phyloP scores from a whole-genome alignment of 75 land plant species.

The Picea glauca region DNA sequence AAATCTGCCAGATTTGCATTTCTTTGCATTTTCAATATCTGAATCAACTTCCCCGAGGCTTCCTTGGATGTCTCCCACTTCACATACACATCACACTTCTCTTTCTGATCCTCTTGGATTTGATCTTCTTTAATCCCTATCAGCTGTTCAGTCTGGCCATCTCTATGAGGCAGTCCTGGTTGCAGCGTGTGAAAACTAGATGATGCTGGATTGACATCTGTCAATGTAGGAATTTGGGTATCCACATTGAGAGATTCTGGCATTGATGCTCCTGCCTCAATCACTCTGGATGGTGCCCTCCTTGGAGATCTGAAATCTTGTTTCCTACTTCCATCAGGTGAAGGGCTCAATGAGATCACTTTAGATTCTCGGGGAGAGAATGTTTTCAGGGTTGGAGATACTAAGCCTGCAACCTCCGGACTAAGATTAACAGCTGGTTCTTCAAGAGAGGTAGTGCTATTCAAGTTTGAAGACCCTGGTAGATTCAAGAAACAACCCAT shows the following conservation, averaged over 20 bases:
- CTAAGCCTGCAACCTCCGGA: slow-evolving; percentile 14
- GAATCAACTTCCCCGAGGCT: slow-evolving; percentile 54
- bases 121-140: slow-evolving; percentile 5
- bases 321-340: not conserved
- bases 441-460: not conserved
- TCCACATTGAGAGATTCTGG: not conserved
- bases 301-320: not conserved
- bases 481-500: too few relatives aligned
- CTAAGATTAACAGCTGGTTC: not conserved
- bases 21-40: slow-evolving; percentile 33
- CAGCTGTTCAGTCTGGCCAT: slow-evolving; percentile 7
- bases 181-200: not conserved
- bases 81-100: slow-evolving; percentile 55
- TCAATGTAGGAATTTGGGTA: not conserved
- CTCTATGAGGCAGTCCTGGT: slow-evolving; percentile 11
- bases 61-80: slow-evolving; percentile 85
- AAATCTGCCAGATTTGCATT: slow-evolving; percentile 56
- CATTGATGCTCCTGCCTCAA: not conserved
- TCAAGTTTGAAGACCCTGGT: not conserved
- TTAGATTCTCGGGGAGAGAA: not conserved
- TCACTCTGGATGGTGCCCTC: not conserved
- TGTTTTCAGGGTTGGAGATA: not conserved
- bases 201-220: not conserved
- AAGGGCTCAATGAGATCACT: not conserved
- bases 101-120: slow-evolving; percentile 12